Percentiles rank a stretch among this genome's conserved stretches.
Evolutionary conservation across 1,284 basidiomycete genomes (phyloP).

Genomic region (Malassezia psittaci): DNA sequence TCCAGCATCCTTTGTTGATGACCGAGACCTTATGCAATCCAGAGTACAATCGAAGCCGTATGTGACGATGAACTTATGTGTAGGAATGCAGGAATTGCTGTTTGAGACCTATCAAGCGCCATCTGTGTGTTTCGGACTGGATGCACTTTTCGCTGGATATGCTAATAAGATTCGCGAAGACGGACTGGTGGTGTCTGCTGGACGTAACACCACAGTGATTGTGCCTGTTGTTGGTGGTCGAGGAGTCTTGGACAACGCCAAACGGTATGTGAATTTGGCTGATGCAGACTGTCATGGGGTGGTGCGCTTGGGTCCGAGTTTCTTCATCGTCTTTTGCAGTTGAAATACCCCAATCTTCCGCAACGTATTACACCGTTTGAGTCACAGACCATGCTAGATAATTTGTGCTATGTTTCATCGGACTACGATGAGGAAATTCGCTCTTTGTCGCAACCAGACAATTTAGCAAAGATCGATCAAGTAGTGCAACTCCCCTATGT

Average conservation of each 20-base stretch:
- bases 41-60: constrained; percentile 72
- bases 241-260: constrained; percentile 36
- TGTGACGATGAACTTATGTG: constrained; percentile 43
- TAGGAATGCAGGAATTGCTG: constrained; percentile 87
- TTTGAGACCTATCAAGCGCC: constrained; percentile 90
- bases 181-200: constrained; percentile 36
- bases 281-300: constrained; percentile 70
- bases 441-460: constrained; percentile 62
- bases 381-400: constrained; percentile 73
- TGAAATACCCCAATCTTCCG: constrained; percentile 87
- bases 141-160: constrained; percentile 83
- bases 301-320: constrained; percentile 80
- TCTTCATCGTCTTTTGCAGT: constrained; percentile 78
- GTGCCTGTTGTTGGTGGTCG: constrained; percentile 34
- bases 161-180: constrained; percentile 33
- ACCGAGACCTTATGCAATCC: constrained; percentile 83
- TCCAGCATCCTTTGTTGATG: constrained; percentile 87
- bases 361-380: constrained; percentile 53
- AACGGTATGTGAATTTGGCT: constrained; percentile 15
- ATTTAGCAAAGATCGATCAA: constrained; percentile 63
- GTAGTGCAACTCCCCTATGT: constrained; percentile 38
- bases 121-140: constrained; percentile 75
- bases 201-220: constrained; percentile 31
- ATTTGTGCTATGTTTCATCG: constrained; percentile 70
- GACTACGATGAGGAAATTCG: constrained; percentile 67